phyloP scores from a whole-genome alignment of 192 early-diverging fungal species.

The Podila epigama region DNA sequence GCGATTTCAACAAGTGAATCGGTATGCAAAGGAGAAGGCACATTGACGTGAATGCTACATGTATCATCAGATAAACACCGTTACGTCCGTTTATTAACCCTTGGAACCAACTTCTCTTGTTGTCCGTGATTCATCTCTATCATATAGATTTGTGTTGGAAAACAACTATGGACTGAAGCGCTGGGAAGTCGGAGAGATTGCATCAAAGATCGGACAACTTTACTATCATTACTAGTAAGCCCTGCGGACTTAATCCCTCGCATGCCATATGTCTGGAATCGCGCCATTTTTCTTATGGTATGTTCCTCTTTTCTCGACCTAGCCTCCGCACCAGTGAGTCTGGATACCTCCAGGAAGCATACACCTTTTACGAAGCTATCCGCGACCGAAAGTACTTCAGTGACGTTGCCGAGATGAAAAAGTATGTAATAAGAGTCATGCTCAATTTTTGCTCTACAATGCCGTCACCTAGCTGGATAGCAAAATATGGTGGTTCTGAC shows the following conservation, averaged over 20 bases:
- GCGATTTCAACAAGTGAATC: conserved; percentile 94
- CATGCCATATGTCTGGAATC: not conserved
- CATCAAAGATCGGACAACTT: conserved; percentile 96
- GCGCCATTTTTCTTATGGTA: not conserved
- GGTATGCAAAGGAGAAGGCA: conserved; percentile 59
- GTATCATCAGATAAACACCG: not conserved
- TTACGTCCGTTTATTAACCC: not conserved
- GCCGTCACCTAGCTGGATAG: too few species aligned
- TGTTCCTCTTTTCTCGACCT: not conserved
- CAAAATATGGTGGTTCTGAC: too few species aligned
- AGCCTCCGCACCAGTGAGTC: conserved; percentile 94
- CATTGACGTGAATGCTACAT: not conserved
- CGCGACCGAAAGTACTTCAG: conserved; percentile 94
- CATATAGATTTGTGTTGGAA: conserved; percentile 78
- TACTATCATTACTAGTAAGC: conserved; percentile 83
- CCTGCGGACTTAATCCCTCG: not conserved
- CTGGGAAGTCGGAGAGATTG: conserved; percentile 98
- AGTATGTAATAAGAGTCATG: too few species aligned
- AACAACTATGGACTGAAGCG: conserved; percentile 94
- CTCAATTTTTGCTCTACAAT: too few species aligned
- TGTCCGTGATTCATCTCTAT: not conserved
- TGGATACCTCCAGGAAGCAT: conserved; percentile 94
- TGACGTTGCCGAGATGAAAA: conserved; percentile 92
- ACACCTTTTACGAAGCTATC: conserved; percentile 96
- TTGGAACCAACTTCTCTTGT: not conserved